Evolutionary conservation across 2,329 filamentous ascomycete species (phyloP).

Genomic region (Epichloe aotearoae): DNA sequence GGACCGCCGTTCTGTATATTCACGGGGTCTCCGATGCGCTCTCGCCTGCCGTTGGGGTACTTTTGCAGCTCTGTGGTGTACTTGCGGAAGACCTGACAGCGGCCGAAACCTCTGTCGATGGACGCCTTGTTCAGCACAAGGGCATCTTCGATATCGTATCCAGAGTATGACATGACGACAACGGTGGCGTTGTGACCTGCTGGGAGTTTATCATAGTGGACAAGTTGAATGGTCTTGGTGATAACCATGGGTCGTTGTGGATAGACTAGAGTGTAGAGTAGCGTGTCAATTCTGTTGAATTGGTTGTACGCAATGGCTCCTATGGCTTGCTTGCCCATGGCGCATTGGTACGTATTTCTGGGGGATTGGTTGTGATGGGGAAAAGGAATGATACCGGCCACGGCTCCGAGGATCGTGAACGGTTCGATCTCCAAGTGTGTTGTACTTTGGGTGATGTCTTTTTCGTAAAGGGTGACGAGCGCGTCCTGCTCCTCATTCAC

Average conservation of each 20-base stretch:
- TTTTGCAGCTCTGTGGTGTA: conserved; percentile 75
- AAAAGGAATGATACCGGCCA: conserved; percentile 92
- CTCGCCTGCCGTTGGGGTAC: conserved; percentile 68
- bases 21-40: conserved; percentile 47
- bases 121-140: conserved; percentile 94
- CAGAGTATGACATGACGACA: conserved; percentile 98
- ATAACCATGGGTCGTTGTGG: conserved; percentile 97
- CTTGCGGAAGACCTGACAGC: conserved; percentile 97
- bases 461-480: conserved; percentile 80
- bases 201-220: conserved; percentile 93
- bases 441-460: conserved; percentile 66
- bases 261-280: conserved; percentile 94
- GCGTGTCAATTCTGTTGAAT: conserved; percentile 89
- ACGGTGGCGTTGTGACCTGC: conserved; percentile 95
- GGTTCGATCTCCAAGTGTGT: conserved; percentile 97
- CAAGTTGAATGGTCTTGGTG: conserved; percentile 88
- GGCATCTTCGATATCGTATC: conserved; percentile 98
- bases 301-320: conserved; percentile 97
- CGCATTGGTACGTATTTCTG: conserved; percentile 96
- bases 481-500: conserved; percentile 98
- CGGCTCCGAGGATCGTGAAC: conserved; percentile 89
- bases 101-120: conserved; percentile 84
- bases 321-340: conserved; percentile 99
- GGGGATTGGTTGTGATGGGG: conserved; percentile 98
- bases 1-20: conserved; percentile 44